These are phyloP conservation scores for Phalaenopsis equestris DNA, from an alignment of 106 monocot species.

Conservation along the genomic window DNA sequence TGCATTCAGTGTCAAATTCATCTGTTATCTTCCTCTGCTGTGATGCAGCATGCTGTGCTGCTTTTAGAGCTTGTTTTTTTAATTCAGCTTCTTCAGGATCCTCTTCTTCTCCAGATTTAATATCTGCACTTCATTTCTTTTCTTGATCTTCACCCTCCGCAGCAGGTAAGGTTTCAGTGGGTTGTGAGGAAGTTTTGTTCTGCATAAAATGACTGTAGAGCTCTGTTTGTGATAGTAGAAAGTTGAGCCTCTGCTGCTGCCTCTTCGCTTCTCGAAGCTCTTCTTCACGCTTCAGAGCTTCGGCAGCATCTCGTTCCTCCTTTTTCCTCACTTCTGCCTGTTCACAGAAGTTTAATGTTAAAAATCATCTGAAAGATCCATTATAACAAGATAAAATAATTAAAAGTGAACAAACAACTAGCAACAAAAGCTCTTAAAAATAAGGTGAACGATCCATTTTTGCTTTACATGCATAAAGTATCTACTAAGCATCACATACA, in stretches of 20 bases:
- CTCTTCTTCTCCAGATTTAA: conserved; percentile 41
- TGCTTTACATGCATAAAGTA: neutral
- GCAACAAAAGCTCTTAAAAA: neutral
- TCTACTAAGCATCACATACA: neutral
- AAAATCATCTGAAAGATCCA: neutral
- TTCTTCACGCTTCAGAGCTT: conserved; percentile 92
- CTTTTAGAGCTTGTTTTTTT: conserved; percentile 71
- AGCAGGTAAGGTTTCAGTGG: conserved; percentile 20
- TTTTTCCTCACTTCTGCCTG: conserved; percentile 89
- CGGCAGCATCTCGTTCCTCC: conserved; percentile 90
- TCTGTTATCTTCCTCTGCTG: conserved; percentile 83
- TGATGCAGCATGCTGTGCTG: conserved; percentile 80
- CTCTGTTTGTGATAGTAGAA: conserved; percentile 92
- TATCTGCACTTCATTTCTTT: conserved; percentile 25
- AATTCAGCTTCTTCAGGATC: conserved; percentile 76
- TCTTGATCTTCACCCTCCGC: conserved; percentile 38
- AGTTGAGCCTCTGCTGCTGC: conserved; percentile 94
- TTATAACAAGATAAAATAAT: neutral
- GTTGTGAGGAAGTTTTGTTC: conserved; percentile 65
- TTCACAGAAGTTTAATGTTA: neutral
- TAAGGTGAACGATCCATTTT: neutral
- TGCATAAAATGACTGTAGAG: conserved; percentile 99
- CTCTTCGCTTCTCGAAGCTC: conserved; percentile 95
- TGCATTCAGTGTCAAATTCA: conserved; percentile 82
- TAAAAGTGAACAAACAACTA: neutral